Percentiles rank a stretch among this genome's conserved stretches.
Conservation (phyloP, 2,329 filamentous ascomycete genomes). For the Penicillium sp. region DNA sequence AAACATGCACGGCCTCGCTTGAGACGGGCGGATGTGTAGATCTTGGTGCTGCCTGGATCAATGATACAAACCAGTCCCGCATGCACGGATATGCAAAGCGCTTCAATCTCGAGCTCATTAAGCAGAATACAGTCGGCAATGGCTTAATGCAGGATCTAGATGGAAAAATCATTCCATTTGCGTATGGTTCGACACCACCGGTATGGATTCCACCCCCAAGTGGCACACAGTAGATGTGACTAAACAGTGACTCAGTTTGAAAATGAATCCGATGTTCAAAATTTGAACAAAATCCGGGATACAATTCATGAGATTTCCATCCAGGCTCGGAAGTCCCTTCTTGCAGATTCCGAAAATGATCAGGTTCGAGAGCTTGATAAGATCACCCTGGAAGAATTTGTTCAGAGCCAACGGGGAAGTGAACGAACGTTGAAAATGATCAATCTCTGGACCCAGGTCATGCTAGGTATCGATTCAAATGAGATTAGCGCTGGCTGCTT, state of each 20-base stretch:
- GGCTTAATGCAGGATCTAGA: neutral
- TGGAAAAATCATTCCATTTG: neutral
- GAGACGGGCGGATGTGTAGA: slow-evolving; percentile 41
- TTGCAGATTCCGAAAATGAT: too few relatives aligned
- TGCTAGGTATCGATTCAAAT: neutral
- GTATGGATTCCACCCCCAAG: too few relatives aligned
- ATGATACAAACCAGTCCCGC: slow-evolving; percentile 55
- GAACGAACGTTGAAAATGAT: neutral
- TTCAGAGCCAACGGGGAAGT: neutral
- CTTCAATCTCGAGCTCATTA: neutral
- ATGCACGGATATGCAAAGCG: slow-evolving; percentile 43
- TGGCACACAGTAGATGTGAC: too few relatives aligned
- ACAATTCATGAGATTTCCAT: too few relatives aligned
- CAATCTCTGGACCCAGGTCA: neutral
- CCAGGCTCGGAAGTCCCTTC: neutral
- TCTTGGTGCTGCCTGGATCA: slow-evolving; percentile 62
- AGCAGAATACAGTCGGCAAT: neutral
- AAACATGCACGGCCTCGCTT: slow-evolving; percentile 3
- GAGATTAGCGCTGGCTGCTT: slow-evolving; percentile 51
- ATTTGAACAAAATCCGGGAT: neutral
- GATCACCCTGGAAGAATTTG: neutral
- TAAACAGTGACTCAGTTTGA: too few relatives aligned
- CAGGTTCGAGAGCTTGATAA: neutral
- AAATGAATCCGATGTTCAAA: too few relatives aligned
- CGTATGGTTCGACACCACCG: neutral